Conservation (phyloP, 176 grass and related monocot genomes). For the Eragrostis curvula region DNA sequence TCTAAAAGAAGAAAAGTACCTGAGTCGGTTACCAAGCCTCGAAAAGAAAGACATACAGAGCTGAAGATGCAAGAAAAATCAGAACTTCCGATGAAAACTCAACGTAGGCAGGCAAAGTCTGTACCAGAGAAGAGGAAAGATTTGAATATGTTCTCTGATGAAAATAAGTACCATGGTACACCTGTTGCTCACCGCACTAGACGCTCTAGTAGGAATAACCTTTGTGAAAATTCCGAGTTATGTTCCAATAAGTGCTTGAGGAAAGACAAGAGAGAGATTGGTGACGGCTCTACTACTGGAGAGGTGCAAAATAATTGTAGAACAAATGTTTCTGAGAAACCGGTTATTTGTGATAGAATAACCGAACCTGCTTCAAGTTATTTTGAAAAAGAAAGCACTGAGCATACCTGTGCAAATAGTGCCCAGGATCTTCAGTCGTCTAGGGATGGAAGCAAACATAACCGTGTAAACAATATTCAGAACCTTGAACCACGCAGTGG, state of each 20-base stretch:
- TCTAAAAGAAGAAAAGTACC: conserved; percentile 55
- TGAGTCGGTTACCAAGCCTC: conserved; percentile 18
- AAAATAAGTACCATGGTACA: conserved; percentile 47
- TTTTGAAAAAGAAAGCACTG: conserved; percentile 43
- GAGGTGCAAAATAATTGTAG: conserved; percentile 34
- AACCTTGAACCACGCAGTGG: conserved; percentile 26
- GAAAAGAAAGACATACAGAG: conserved; percentile 17
- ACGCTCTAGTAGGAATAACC: conserved; percentile 31
- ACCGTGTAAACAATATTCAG: conserved; percentile 18
- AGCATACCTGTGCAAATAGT: conserved; percentile 27
- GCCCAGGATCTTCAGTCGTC: conserved; percentile 30
- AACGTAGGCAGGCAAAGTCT: conserved; percentile 46
- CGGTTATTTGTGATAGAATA: conserved; percentile 15
- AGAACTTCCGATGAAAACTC: conserved; percentile 37
- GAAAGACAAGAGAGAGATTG: conserved; percentile 29
- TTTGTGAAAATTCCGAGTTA: conserved; percentile 42
- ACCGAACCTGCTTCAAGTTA: neutral
- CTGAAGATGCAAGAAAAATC: conserved; percentile 34
- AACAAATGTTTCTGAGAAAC: conserved; percentile 7
- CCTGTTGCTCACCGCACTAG: conserved; percentile 56
- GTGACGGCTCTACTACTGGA: conserved; percentile 18
- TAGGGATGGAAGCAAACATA: conserved; percentile 16
- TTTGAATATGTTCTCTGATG: conserved; percentile 34
- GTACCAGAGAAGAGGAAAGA: conserved; percentile 45
- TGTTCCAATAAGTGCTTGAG: conserved; percentile 40